These are phyloP conservation scores for Candida ortonii DNA, from an alignment of 805 yeast species.

Conservation along the genomic window DNA sequence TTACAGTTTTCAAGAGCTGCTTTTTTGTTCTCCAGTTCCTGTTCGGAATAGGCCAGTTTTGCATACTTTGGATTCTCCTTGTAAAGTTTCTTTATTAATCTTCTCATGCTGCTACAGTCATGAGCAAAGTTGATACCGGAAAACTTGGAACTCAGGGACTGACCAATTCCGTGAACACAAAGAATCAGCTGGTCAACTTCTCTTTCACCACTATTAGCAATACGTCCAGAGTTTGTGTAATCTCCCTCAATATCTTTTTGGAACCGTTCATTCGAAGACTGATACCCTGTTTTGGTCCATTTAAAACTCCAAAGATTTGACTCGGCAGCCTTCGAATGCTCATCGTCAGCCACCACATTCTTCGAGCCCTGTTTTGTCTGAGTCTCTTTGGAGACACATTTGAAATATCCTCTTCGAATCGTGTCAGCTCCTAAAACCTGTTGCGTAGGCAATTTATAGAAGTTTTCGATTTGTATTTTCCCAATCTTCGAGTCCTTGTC, in stretches of 20 bases:
- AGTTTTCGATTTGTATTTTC: constrained; percentile 27
- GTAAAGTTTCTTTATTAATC: constrained; percentile 49
- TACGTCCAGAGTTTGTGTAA: constrained; percentile 41
- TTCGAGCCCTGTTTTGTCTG: constrained; percentile 4
- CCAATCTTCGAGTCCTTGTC: constrained; percentile 29
- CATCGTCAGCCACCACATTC: background rate
- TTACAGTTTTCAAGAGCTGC: constrained; percentile 43
- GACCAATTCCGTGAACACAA: constrained; percentile 97
- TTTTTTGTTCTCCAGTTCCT: constrained; percentile 25
- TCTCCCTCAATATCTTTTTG: constrained; percentile 51
- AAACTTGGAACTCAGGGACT: constrained; percentile 70
- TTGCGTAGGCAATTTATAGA: constrained; percentile 21
- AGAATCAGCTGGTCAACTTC: constrained; percentile 59
- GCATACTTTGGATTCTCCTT: constrained; percentile 42
- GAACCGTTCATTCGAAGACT: constrained; percentile 32
- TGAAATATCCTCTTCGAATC: constrained; percentile 47
- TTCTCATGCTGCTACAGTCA: constrained; percentile 66
- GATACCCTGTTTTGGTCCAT: constrained; percentile 11
- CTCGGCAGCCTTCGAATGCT: background rate
- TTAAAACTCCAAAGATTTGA: constrained; percentile 10
- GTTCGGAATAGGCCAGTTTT: constrained; percentile 34
- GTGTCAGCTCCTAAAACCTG: constrained; percentile 46
- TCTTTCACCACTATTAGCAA: constrained; percentile 38
- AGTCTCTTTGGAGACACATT: constrained; percentile 5
- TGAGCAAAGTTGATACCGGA: constrained; percentile 86